phyloP scores from a whole-genome alignment of 345 rosid species.

The Pugionium dolabratum region DNA sequence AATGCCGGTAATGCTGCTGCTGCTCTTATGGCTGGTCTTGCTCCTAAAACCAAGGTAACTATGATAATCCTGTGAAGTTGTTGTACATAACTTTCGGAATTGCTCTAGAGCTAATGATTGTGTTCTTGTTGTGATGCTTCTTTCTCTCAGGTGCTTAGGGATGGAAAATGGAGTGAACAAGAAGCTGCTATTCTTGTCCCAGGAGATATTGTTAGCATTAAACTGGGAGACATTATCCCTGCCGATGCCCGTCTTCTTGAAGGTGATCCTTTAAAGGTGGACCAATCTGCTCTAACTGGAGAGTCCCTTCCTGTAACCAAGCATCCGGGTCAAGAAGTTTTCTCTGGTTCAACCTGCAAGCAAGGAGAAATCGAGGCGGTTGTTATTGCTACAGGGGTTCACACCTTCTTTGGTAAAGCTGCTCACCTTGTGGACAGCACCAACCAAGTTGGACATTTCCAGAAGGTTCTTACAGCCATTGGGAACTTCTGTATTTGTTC shows the following conservation, averaged over 20 bases:
- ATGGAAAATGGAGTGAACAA: constrained; percentile 73
- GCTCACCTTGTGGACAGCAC: constrained; percentile 89
- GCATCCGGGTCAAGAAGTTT: constrained; percentile 78
- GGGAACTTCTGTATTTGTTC: constrained; percentile 93
- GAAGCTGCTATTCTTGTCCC: constrained; percentile 87
- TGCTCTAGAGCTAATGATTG: constrained; percentile 15
- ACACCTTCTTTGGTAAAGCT: constrained; percentile 91
- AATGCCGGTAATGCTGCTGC: constrained; percentile 93
- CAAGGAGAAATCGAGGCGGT: constrained; percentile 94
- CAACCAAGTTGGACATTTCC: constrained; percentile 93
- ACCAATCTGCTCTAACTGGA: constrained; percentile 89
- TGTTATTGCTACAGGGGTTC: constrained; percentile 90
- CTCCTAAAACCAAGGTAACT: constrained; percentile 85
- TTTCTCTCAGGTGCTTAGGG: constrained; percentile 63
- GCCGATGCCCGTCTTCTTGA: constrained; percentile 95
- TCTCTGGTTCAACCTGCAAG: constrained; percentile 89
- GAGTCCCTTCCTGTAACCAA: constrained; percentile 92
- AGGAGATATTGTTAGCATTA: constrained; percentile 84
- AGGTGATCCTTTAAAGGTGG: constrained; percentile 84
- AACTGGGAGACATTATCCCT: constrained; percentile 86
- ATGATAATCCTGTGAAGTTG: background rate
- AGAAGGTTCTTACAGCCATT: constrained; percentile 82
- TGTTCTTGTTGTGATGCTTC: background rate
- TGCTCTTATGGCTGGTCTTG: constrained; percentile 96
- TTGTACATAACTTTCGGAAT: background rate